Base-by-base conservation (phyloP, 768 basidiomycete genomes). In the Russula foetens region DNA sequence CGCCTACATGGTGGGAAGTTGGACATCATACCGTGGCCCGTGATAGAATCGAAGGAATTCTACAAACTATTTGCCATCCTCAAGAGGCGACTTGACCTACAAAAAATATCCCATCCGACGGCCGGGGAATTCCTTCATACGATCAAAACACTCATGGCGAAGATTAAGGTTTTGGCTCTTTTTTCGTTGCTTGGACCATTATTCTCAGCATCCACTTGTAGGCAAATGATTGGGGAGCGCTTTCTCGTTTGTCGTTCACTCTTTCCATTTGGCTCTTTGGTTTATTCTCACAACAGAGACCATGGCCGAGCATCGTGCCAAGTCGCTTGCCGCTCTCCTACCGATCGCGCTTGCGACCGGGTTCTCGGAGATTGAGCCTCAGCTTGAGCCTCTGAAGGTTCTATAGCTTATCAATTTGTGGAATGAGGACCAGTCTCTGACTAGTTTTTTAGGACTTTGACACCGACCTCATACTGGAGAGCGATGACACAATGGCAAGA, bases 221-320 rank as follows among this genome's bases (percentile, higher is more conserved):
- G 84, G 76, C 80, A 2, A 84, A 84, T 46, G 84, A 85, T 58
- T 85, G 84, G 84, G 81, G 81, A 21, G 75, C 84, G 0, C 72
- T 85, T 53, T 84, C 83, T 48, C 82, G 84, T 85, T 66, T 50
- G 82, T 70, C 6, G 1, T n/a, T 46, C 56, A 0, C 7, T 39
- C 54, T 26, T n/a, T 19, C 21, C 1, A 7, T 8, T 19, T 26
- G 28, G 17, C 1, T 15, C 5, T 45, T 4, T 5, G 6, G 3
- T 31, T 53, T 15, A 62, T 15, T 24, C 59, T 7, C 49, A 15
- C 24, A 12, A n/a, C 58, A 81, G 79, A 81, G 72, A 80, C 76
- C 1, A 75, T 81, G 69, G 77, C 76, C 4, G 74, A 77, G 26
- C 78, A 81, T 67, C 76, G 78, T 29, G 76, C 75, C 3, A 63